These are phyloP conservation scores for Lactifluus hygrophoroides DNA, from an alignment of 768 basidiomycete species.

Conservation along the genomic window DNA sequence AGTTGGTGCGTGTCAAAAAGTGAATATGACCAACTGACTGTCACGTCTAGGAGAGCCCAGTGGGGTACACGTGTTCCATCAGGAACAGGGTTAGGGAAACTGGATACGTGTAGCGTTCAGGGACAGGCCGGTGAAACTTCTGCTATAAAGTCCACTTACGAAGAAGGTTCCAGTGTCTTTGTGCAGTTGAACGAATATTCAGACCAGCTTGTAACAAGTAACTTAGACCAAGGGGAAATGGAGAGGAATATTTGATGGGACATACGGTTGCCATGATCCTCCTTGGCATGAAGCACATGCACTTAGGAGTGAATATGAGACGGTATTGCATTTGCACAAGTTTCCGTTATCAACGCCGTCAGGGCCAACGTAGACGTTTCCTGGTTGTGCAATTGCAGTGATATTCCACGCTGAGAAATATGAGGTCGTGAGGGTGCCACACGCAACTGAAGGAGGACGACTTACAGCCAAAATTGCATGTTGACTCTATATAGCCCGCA, in stretches of 20 bases:
- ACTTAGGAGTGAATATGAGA: slow-evolving; percentile 6
- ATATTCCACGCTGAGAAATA: slow-evolving; percentile 3
- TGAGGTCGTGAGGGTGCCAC: neutral
- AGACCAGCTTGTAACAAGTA: neutral
- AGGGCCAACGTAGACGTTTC: slow-evolving; percentile 1
- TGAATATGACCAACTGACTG: neutral
- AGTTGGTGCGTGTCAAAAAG: neutral
- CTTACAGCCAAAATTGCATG: slow-evolving; percentile 7
- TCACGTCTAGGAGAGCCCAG: slow-evolving; percentile 1
- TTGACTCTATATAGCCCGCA: neutral
- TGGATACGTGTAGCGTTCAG: neutral
- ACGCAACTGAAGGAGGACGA: neutral
- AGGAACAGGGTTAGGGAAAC: slow-evolving; percentile 8
- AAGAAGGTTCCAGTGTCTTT: neutral
- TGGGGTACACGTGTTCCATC: neutral
- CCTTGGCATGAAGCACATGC: slow-evolving; percentile 9
- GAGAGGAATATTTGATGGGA: no score
- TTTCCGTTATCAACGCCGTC: neutral
- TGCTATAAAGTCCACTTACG: neutral
- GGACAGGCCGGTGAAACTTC: neutral
- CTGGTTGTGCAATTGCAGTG: neutral
- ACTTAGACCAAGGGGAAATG: neutral
- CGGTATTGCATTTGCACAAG: slow-evolving; percentile 8
- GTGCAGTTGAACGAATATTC: slow-evolving; percentile 1
- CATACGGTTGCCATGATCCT: neutral